A percentile compares a stretch with the other conserved stretches of the same genome.
Conservation (phyloP, 345 rosid genomes). For the Stellera chamaejasme region DNA sequence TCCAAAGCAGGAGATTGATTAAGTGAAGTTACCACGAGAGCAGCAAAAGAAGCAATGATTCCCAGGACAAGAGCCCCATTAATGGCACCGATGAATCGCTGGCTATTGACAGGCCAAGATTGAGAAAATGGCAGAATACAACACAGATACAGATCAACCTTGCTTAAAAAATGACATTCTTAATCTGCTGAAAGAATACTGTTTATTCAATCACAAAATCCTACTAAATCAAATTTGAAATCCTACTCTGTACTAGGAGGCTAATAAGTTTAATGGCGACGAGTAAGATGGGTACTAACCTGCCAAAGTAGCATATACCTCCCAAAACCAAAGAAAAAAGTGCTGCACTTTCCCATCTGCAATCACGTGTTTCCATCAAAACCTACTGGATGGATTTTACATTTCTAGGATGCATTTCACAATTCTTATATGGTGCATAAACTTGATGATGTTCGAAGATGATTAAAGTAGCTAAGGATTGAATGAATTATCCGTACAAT, state of each 20-base stretch:
- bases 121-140: not conserved
- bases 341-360: constrained; percentile 91
- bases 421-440: not conserved
- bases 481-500: constrained; percentile 34
- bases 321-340: constrained; percentile 68
- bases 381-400: constrained; percentile 6
- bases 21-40: constrained; percentile 61
- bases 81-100: constrained; percentile 77
- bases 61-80: constrained; percentile 75
- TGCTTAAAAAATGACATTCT: not conserved
- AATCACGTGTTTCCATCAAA: constrained; percentile 31
- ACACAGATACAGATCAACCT: not conserved
- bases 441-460: not conserved
- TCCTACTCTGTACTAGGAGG: not conserved
- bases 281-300: constrained; percentile 30
- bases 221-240: not conserved
- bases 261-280: not conserved
- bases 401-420: not conserved
- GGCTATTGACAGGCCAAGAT: constrained; percentile 37
- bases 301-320: constrained; percentile 83
- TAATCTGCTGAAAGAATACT: not conserved
- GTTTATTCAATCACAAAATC: not conserved
- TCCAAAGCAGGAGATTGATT: not conserved
- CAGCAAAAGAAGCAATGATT: constrained; percentile 61
- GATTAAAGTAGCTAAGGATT: constrained; percentile 7